Evolutionary conservation across 495 filamentous ascomycete species (phyloP), one percentile per base, ranked within the genome.

Genomic region (Pseudevernia furfuracea): DNA sequence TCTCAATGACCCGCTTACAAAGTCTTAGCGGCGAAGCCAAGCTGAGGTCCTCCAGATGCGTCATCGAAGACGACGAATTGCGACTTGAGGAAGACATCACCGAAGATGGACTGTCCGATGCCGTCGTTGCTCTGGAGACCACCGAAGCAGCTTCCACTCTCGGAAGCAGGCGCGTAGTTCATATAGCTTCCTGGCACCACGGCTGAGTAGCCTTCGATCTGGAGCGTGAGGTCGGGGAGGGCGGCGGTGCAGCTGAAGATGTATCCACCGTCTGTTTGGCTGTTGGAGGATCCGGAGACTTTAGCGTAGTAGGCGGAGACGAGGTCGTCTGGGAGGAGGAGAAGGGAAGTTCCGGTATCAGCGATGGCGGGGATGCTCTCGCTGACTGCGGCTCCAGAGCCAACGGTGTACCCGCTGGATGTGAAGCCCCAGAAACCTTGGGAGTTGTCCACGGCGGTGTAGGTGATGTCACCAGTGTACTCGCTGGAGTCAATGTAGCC

Each of bases 361-460:
- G 75, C 76, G 59, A 80, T 79, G 59, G 75, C 74, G 3, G 69
- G 66, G 65, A 70, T 71, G 65, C 63, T 71, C 19, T 60, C 66
- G 21, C 67, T 37, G 63, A 73, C 74, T 12, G 62, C 38, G 23
- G 55, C 75, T 28, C 71, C 70, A 48, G 75, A 76, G 30, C 81
- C 82, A 39, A 92, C 78, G 21, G 78, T 71, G 70, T 87, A 92
- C 6, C 71, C 70, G 5, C 77, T 71, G 28, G 86, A 84, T 4
- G 81, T 73, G 68, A 91, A 88, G 70, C 88, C 76, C 90, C 90
- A 94, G 81, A 88, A 93, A 25, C 91, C 90, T 21, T 79, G 75
- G 3, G 80, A 78, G 19, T 77, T 77, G 70, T 91, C 82, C 61
- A 92, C 81, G 37, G 76, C 78, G 67, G 88, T 78, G 71, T 87